Conservation (phyloP, 129 eudicot species). For the Saposhnikovia divaricata region DNA sequence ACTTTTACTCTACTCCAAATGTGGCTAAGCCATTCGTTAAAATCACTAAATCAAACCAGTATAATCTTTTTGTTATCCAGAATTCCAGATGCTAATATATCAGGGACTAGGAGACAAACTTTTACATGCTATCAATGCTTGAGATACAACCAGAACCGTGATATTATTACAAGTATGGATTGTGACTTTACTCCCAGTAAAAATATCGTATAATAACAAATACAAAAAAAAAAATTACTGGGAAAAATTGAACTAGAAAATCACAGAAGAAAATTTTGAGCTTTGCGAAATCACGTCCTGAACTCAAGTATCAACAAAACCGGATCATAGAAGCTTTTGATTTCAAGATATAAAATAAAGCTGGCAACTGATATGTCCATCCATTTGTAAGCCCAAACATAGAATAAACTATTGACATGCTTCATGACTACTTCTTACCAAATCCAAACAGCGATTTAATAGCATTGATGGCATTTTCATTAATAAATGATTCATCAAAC, state of each 20-base stretch:
- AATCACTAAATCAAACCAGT: not conserved
- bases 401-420: conserved; percentile 6
- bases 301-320: conserved; percentile 9
- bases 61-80: not conserved
- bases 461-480: conserved; percentile 89
- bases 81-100: not conserved
- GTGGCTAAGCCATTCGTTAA: not conserved
- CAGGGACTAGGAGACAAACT: not conserved
- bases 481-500: conserved; percentile 88
- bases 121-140: not conserved
- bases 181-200: not conserved
- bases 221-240: not conserved
- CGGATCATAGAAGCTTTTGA: not conserved
- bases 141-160: not conserved
- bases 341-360: not conserved
- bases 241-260: not conserved
- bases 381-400: conserved; percentile 6
- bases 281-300: not conserved
- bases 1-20: not conserved
- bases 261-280: not conserved
- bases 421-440: conserved; percentile 48
- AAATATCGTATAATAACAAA: not conserved
- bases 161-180: conserved; percentile 6
- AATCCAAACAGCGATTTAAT: conserved; percentile 88
- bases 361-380: not conserved